phyloP scores from a whole-genome alignment of 129 eudicot genomes.

The Pseudognaphalium luteoalbum region DNA sequence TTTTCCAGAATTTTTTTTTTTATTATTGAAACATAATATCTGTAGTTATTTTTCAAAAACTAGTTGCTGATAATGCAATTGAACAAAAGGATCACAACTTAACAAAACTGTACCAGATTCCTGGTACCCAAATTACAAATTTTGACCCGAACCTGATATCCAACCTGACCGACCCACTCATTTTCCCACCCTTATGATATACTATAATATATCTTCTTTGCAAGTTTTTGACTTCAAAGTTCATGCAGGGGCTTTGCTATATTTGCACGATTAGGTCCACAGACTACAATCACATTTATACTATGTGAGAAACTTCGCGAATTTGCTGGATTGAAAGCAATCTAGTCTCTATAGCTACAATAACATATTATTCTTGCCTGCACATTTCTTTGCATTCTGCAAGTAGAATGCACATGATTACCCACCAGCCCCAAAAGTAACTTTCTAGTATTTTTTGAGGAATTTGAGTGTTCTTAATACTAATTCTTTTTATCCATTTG shows the following conservation, averaged over 20 bases:
- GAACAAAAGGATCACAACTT: neutral
- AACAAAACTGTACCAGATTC: neutral
- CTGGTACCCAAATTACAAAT: neutral
- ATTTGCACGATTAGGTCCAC: constrained; percentile 93
- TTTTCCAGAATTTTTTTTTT: neutral
- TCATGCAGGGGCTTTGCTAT: constrained; percentile 76
- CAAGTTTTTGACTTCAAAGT: neutral
- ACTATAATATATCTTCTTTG: neutral
- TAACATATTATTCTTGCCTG: constrained; percentile 13
- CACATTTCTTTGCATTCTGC: constrained; percentile 24
- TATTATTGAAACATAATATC: neutral
- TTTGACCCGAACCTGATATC: neutral
- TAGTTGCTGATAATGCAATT: neutral
- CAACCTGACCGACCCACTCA: neutral
- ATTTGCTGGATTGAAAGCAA: constrained; percentile 75
- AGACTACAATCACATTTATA: constrained; percentile 81
- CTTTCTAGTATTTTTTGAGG: constrained; percentile 8
- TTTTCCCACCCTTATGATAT: neutral
- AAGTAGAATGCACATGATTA: constrained; percentile 28
- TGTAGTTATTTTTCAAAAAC: neutral
- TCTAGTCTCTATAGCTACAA: constrained; percentile 36
- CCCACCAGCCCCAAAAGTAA: neutral
- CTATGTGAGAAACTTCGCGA: constrained; percentile 89
- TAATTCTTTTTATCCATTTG: neutral
- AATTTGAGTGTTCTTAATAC: constrained; percentile 14